Conservation (phyloP, 306 rosid species). For the Trichosanthes cucumerina region DNA sequence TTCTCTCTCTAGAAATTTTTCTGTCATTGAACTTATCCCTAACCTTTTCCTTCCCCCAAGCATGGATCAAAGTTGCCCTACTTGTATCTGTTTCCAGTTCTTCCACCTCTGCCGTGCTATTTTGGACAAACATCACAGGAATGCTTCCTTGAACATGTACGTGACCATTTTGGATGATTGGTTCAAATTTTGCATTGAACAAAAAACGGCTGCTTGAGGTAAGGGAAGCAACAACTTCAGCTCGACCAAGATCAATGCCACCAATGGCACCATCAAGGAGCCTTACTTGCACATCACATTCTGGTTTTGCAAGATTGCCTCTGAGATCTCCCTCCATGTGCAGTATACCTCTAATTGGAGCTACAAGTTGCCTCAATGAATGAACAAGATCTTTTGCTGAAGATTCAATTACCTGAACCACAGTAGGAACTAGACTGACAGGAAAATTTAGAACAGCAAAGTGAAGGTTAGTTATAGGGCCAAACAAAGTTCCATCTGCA, state of each 20-base stretch:
- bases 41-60: slow-evolving; percentile 59
- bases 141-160: slow-evolving; percentile 81
- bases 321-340: slow-evolving; percentile 99
- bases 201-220: slow-evolving; percentile 76
- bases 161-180: slow-evolving; percentile 73
- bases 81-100: slow-evolving; percentile 41
- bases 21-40: slow-evolving; percentile 41
- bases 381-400: slow-evolving; percentile 61
- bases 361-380: slow-evolving; percentile 55
- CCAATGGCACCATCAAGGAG: slow-evolving; percentile 90
- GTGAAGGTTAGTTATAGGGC: slow-evolving; percentile 81
- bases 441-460: slow-evolving; percentile 90
- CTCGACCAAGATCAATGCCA: slow-evolving; percentile 81
- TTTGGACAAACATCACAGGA: slow-evolving; percentile 67
- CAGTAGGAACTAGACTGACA: slow-evolving; percentile 72
- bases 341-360: slow-evolving; percentile 75
- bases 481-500: slow-evolving; percentile 89
- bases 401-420: slow-evolving; percentile 72
- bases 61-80: slow-evolving; percentile 42
- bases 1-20: slow-evolving; percentile 52
- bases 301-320: slow-evolving; percentile 84
- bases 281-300: slow-evolving; percentile 93
- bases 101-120: slow-evolving; percentile 37
- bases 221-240: slow-evolving; percentile 87
- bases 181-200: slow-evolving; percentile 89